A percentile compares a stretch with the other conserved stretches of the same genome.
phyloP scores from a whole-genome alignment of 73 alveolate species.

The Uronychia binucleata region DNA sequence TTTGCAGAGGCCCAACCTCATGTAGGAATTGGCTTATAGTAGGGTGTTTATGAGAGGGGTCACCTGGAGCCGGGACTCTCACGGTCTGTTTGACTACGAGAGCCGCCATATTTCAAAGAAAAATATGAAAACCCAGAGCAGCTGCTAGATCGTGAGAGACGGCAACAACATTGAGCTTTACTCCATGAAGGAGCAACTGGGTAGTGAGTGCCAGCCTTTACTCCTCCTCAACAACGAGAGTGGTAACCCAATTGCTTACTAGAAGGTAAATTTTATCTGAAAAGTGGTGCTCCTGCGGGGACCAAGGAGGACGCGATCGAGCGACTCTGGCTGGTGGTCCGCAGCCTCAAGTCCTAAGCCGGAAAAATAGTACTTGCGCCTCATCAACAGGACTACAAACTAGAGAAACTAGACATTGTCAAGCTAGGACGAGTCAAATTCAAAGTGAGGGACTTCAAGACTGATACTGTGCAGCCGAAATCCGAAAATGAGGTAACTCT shows the following conservation, averaged over 20 bases:
- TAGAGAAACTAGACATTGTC: constrained; percentile 27
- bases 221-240: neutral
- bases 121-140: constrained; percentile 39
- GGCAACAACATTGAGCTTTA: constrained; percentile 33
- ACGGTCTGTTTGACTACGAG: constrained; percentile 74
- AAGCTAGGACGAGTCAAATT: constrained; percentile 47
- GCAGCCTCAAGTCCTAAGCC: constrained; percentile 6
- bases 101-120: constrained; percentile 35
- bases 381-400: constrained; percentile 29
- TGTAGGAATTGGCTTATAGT: neutral
- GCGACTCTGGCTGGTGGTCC: constrained; percentile 38
- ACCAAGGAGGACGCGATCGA: constrained; percentile 21
- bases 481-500: neutral
- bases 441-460: constrained; percentile 50
- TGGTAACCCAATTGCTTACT: neutral
- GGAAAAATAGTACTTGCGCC: constrained; percentile 10
- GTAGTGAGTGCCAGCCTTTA: neutral
- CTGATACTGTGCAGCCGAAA: constrained; percentile 7
- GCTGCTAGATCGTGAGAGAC: constrained; percentile 37
- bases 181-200: neutral
- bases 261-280: neutral
- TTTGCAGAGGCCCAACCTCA: constrained; percentile 1
- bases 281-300: neutral
- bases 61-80: constrained; percentile 71
- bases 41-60: constrained; percentile 44